Conservation (phyloP, 2,329 filamentous ascomycete species). For the Cladosporium sp. region DNA sequence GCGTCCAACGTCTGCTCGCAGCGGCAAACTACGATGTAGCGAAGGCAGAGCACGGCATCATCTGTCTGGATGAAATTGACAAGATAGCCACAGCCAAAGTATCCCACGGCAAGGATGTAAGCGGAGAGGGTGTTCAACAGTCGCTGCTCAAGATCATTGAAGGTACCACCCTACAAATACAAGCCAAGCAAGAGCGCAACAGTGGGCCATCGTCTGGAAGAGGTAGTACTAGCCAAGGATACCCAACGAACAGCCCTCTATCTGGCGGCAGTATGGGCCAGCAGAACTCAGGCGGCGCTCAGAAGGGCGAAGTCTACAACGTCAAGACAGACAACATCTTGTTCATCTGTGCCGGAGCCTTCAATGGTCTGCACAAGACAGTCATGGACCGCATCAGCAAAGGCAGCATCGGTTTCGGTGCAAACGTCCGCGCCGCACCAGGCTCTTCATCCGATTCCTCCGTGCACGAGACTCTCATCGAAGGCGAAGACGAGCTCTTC, state of each 20-base stretch:
- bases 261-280: constrained; percentile 36
- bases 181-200: constrained; percentile 73
- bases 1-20: constrained; percentile 84
- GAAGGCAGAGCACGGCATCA: constrained; percentile 85
- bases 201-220: constrained; percentile 29
- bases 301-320: constrained; percentile 63
- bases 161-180: constrained; percentile 88
- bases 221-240: constrained; percentile 24
- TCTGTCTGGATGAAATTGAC: constrained; percentile 95
- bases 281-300: constrained; percentile 25
- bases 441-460: constrained; percentile 41
- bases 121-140: constrained; percentile 95
- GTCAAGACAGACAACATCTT: constrained; percentile 95
- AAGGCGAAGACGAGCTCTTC: constrained; percentile 58
- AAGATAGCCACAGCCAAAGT: constrained; percentile 91
- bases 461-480: constrained; percentile 59
- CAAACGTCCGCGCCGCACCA: constrained; percentile 63
- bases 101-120: constrained; percentile 86
- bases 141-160: constrained; percentile 94
- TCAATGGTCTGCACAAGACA: constrained; percentile 86
- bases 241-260: constrained; percentile 40
- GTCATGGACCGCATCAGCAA: constrained; percentile 85
- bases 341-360: constrained; percentile 95
- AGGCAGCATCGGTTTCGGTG: constrained; percentile 87
- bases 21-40: constrained; percentile 87